Evolutionary conservation across 1,284 basidiomycete genomes (phyloP).

Genomic region (Puccinia hordei): DNA sequence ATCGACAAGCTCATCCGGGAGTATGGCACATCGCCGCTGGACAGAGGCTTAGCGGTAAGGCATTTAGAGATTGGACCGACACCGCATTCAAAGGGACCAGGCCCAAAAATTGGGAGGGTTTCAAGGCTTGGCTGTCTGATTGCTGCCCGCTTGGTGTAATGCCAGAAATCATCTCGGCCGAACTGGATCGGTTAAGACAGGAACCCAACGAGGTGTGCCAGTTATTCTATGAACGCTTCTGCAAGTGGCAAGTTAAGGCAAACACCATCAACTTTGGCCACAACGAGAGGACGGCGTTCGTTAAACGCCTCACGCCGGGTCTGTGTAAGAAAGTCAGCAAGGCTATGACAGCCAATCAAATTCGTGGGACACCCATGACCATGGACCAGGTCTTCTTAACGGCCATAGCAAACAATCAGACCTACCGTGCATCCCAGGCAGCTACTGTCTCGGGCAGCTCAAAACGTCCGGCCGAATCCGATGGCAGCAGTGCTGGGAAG

Average conservation of each 20-base stretch:
- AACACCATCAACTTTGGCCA: background rate
- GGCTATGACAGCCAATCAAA: background rate
- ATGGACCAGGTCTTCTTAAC: background rate
- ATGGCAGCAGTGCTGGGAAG: background rate
- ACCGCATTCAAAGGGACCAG: background rate
- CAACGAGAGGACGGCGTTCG: background rate
- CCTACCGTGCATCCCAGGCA: background rate
- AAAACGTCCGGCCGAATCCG: background rate
- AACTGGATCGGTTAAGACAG: background rate
- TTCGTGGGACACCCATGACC: background rate
- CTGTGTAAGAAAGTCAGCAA: background rate
- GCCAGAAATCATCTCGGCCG: background rate
- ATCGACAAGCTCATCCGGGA: background rate
- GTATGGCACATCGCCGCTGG: background rate
- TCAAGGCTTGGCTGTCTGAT: background rate
- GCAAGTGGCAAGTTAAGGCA: background rate
- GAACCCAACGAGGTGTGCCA: background rate
- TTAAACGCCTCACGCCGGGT: background rate
- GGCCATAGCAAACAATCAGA: background rate
- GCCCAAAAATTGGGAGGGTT: background rate
- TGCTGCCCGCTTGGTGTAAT: background rate
- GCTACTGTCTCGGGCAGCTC: background rate
- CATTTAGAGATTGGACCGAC: background rate
- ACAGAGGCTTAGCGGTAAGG: background rate
- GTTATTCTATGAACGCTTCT: background rate